phyloP scores from a whole-genome alignment of 2,329 filamentous ascomycete species.

The Aspergillus sp. region DNA sequence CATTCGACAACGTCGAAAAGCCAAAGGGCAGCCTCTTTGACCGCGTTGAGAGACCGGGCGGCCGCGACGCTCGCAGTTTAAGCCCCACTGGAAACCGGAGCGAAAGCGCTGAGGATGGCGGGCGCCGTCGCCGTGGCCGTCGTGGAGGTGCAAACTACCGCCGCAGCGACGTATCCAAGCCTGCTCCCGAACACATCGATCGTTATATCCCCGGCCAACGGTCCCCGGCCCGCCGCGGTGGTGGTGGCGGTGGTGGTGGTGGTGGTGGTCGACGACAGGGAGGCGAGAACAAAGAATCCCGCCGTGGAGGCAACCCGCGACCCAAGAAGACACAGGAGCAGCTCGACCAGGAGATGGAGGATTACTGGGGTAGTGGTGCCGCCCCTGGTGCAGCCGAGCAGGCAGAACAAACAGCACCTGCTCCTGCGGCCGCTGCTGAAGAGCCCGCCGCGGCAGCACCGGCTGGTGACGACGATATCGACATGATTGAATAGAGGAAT shows the following conservation, averaged over 20 bases:
- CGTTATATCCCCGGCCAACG: slow-evolving; percentile 70
- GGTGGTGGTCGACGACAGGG: slow-evolving; percentile 36
- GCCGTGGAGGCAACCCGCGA: slow-evolving; percentile 53
- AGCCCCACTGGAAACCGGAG: slow-evolving; percentile 38
- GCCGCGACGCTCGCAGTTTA: slow-evolving; percentile 42
- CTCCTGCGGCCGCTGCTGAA: slow-evolving; percentile 32
- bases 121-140: slow-evolving; percentile 45
- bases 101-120: slow-evolving; percentile 30
- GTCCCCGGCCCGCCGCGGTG: slow-evolving; percentile 41
- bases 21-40: slow-evolving; percentile 65
- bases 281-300: slow-evolving; percentile 29
- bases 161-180: slow-evolving; percentile 56
- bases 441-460: slow-evolving; percentile 30
- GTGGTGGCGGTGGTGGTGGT: slow-evolving; percentile 55
- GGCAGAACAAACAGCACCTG: slow-evolving; percentile 24
- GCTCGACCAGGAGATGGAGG: slow-evolving; percentile 93
- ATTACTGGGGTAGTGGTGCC: slow-evolving; percentile 69
- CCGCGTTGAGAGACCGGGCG: slow-evolving; percentile 51
- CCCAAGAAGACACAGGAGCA: slow-evolving; percentile 87
- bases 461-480: slow-evolving; percentile 58
- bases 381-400: slow-evolving; percentile 42
- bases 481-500: slow-evolving; percentile 59
- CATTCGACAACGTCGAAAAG: slow-evolving; percentile 52
- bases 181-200: slow-evolving; percentile 69
- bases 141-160: slow-evolving; percentile 39